These are phyloP conservation scores for Ustilago vetiveriae DNA, from an alignment of 1,284 basidiomycete species.

Conservation along the genomic window DNA sequence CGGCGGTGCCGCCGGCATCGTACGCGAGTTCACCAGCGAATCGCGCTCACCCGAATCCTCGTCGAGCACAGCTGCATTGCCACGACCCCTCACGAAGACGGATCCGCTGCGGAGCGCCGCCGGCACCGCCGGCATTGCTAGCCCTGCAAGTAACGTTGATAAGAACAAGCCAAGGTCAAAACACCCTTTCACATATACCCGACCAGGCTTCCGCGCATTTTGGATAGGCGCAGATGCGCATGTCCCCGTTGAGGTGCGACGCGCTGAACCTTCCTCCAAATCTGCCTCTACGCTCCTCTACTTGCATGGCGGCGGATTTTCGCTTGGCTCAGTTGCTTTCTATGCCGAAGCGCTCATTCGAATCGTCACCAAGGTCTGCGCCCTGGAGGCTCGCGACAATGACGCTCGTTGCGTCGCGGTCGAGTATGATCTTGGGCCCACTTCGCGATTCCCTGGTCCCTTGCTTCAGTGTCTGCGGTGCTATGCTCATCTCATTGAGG, in stretches of 20 bases:
- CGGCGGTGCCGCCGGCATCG: slow-evolving; percentile 51
- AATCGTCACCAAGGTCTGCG: slow-evolving; percentile 56
- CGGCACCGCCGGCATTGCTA: slow-evolving; percentile 3
- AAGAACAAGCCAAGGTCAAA: slow-evolving; percentile 3
- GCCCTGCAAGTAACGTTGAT: neutral
- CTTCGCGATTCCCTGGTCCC: slow-evolving; percentile 57
- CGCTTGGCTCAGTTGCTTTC: slow-evolving; percentile 64
- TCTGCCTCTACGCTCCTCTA: slow-evolving; percentile 58
- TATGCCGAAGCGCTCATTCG: slow-evolving; percentile 65
- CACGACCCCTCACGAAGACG: neutral
- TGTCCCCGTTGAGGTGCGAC: slow-evolving; percentile 31
- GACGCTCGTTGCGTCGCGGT: slow-evolving; percentile 60
- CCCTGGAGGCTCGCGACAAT: slow-evolving; percentile 35
- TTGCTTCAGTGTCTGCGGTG: slow-evolving; percentile 63
- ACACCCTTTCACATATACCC: slow-evolving; percentile 3
- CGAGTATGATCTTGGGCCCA: slow-evolving; percentile 62
- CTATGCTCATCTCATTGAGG: slow-evolving; percentile 65
- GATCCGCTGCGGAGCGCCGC: slow-evolving; percentile 2
- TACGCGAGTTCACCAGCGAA: slow-evolving; percentile 47
- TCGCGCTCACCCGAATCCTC: neutral
- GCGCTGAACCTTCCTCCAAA: slow-evolving; percentile 31
- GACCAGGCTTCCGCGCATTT: slow-evolving; percentile 56
- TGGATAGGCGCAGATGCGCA: slow-evolving; percentile 58
- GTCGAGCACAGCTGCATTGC: neutral
- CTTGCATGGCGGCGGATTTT: slow-evolving; percentile 66